These are phyloP conservation scores for Sporothrix luriei DNA, from an alignment of 2,329 filamentous ascomycete species.

Conservation along the genomic window DNA sequence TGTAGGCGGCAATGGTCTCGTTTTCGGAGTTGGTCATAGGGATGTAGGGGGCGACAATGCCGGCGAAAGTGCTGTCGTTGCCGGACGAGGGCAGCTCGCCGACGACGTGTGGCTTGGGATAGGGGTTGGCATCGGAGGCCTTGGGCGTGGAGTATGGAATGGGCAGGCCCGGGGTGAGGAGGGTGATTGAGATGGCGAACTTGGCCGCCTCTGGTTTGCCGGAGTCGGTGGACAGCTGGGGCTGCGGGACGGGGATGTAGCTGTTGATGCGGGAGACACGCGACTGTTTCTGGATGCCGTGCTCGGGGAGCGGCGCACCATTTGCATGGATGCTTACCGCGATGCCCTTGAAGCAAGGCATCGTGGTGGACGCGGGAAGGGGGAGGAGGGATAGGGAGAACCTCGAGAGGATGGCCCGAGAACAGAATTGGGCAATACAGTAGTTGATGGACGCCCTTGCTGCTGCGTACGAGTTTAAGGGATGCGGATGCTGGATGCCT, in stretches of 20 bases:
- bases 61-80: constrained; percentile 52
- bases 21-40: constrained; percentile 90
- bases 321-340: constrained; percentile 93
- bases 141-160: constrained; percentile 94
- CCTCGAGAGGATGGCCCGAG: not conserved
- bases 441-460: not conserved
- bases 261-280: constrained; percentile 90
- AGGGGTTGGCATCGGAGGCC: constrained; percentile 71
- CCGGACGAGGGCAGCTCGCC: constrained; percentile 46
- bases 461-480: not conserved
- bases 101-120: constrained; percentile 69
- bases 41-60: constrained; percentile 79
- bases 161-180: constrained; percentile 82
- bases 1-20: constrained; percentile 95
- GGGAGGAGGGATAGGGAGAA: not conserved
- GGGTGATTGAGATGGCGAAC: constrained; percentile 96
- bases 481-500: not conserved
- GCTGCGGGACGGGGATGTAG: constrained; percentile 93
- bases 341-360: constrained; percentile 99
- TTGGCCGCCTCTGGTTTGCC: constrained; percentile 88
- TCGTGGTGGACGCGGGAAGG: constrained; percentile 45
- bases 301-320: constrained; percentile 79
- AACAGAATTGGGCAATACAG: not conserved
- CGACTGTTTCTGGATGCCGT: constrained; percentile 92
- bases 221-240: constrained; percentile 70